A percentile compares a stretch with the other conserved stretches of the same genome.
phyloP scores from a whole-genome alignment of 2,329 filamentous ascomycete genomes.

The Hypomyces perniciosus region DNA sequence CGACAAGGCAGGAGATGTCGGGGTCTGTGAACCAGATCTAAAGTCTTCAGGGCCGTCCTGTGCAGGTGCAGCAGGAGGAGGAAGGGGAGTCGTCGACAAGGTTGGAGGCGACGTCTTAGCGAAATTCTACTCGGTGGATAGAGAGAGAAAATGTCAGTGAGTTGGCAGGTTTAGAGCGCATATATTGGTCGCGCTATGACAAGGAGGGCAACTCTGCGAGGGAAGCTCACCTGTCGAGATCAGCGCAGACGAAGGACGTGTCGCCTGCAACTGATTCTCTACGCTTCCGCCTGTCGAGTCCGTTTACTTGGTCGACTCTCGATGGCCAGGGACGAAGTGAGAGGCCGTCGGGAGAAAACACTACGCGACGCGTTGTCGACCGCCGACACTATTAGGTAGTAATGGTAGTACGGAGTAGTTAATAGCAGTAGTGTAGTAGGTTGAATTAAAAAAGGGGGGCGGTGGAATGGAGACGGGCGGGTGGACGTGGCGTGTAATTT shows the following conservation, averaged over 20 bases:
- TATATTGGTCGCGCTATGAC: slow-evolving; percentile 15
- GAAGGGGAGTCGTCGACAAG: slow-evolving; percentile 40
- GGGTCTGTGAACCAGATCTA: slow-evolving; percentile 32
- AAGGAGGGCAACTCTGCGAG: slow-evolving; percentile 3
- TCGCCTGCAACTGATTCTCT: slow-evolving; percentile 58
- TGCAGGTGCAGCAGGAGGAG: slow-evolving; percentile 56
- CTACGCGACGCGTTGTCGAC: slow-evolving; percentile 30
- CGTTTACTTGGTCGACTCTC: slow-evolving; percentile 14
- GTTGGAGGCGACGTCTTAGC: slow-evolving; percentile 52
- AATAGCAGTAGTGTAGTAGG: neutral
- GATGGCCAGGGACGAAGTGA: slow-evolving; percentile 15
- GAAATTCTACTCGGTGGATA: slow-evolving; percentile 27
- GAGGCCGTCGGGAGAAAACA: slow-evolving; percentile 10
- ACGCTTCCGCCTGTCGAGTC: slow-evolving; percentile 22
- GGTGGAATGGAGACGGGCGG: slow-evolving; percentile 9
- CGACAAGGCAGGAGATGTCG: slow-evolving; percentile 54
- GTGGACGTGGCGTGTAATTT: slow-evolving; percentile 6
- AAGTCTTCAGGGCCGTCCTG: slow-evolving; percentile 47
- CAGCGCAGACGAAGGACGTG: slow-evolving; percentile 54
- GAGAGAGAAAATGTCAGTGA: slow-evolving; percentile 20
- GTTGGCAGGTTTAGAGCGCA: slow-evolving; percentile 6
- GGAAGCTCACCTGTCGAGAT: slow-evolving; percentile 47
- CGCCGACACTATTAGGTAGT: slow-evolving; percentile 10
- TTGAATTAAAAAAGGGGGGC: slow-evolving; percentile 16
- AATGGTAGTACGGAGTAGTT: no score